Conservation (phyloP, 208 protist genomes). For the Hexamita inflata region DNA sequence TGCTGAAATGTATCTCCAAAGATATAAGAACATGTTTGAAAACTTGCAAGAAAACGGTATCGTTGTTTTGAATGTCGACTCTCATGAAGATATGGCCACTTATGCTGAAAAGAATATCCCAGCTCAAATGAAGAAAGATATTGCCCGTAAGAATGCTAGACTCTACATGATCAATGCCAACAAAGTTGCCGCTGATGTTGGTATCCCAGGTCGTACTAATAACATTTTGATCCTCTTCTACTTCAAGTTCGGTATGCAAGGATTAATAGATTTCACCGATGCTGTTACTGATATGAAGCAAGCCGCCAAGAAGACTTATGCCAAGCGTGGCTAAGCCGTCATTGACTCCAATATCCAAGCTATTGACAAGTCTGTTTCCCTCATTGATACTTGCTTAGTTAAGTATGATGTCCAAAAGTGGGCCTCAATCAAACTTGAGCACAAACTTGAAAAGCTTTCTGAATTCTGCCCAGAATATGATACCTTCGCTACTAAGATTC, state of each 20-base stretch:
- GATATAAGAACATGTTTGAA: neutral
- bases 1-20: slow-evolving; percentile 44
- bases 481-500: neutral
- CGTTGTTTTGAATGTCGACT: neutral
- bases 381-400: slow-evolving; percentile 2
- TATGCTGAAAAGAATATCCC: slow-evolving; percentile 42
- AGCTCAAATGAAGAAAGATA: slow-evolving; percentile 37
- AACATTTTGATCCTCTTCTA: slow-evolving; percentile 4
- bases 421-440: neutral
- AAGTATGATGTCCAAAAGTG: slow-evolving; percentile 20
- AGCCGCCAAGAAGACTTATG: slow-evolving; percentile 25
- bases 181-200: slow-evolving; percentile 40
- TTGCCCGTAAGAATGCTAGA: slow-evolving; percentile 44
- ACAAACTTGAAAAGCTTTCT: neutral
- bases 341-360: slow-evolving; percentile 32
- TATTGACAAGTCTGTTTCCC: slow-evolving; percentile 13
- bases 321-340: slow-evolving; percentile 26
- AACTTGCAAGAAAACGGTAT: neutral
- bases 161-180: slow-evolving; percentile 50
- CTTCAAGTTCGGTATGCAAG: neutral
- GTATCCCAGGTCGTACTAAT: slow-evolving; percentile 30
- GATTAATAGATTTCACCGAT: neutral
- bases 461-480: neutral
- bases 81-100: slow-evolving; percentile 47
- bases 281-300: slow-evolving; percentile 19